phyloP scores from a whole-genome alignment of 768 basidiomycete species.

The Suillus sp. region DNA sequence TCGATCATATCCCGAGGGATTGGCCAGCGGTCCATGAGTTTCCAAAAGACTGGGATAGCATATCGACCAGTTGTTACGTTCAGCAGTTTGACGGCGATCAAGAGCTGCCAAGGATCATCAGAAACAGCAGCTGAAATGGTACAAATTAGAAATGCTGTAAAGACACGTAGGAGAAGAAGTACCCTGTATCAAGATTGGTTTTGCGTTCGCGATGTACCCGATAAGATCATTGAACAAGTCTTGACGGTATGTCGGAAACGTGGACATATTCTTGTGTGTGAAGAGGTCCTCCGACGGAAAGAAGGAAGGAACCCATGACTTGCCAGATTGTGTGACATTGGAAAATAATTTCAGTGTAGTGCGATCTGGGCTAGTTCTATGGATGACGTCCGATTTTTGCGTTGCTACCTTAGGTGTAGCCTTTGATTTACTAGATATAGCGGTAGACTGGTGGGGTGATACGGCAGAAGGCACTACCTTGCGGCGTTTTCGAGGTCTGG shows the following conservation, averaged over 20 bases:
- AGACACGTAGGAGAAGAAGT: constrained; percentile 7
- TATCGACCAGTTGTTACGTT: constrained; percentile 68
- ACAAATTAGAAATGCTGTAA: background rate
- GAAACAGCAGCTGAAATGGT: constrained; percentile 47
- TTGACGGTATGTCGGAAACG: background rate
- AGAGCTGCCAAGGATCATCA: constrained; percentile 66
- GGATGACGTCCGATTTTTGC: background rate
- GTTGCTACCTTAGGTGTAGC: background rate
- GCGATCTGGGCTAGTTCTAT: constrained; percentile 8
- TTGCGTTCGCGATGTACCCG: constrained; percentile 30
- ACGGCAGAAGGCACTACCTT: background rate
- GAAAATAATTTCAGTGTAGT: constrained; percentile 8
- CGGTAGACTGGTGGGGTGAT: background rate
- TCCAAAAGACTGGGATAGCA: constrained; percentile 68
- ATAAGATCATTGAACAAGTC: constrained; percentile 26
- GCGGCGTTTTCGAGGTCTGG: background rate
- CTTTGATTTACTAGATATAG: constrained; percentile 2
- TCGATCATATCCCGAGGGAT: constrained; percentile 54
- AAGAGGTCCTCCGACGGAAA: background rate
- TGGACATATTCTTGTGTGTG: background rate
- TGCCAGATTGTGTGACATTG: constrained; percentile 11
- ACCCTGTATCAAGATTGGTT: constrained; percentile 36
- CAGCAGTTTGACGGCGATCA: constrained; percentile 66
- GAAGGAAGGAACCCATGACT: constrained; percentile 8
- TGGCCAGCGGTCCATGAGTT: constrained; percentile 57